Base-by-base conservation (phyloP, 2,329 filamentous ascomycete genomes). In the Didymella sp. region DNA sequence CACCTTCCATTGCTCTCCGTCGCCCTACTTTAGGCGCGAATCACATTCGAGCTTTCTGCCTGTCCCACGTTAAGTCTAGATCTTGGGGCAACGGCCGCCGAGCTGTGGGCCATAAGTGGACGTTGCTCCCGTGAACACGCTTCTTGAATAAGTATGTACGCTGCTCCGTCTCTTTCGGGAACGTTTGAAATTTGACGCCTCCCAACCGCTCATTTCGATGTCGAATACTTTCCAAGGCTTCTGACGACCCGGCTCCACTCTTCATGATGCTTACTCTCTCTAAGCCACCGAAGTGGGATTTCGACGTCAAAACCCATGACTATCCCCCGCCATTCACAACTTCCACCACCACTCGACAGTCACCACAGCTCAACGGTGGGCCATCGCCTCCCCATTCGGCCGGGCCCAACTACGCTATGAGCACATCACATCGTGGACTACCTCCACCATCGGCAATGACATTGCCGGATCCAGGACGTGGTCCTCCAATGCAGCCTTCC, bases 361-460 rank as follows among this genome's bases (percentile, higher is more conserved):
- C 72, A 64, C 76, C 78, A 49, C 74, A 74, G 63, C 68, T 74
- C 60, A 72, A 74, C 68, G 71, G 76, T 67, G 75, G 76, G 63
- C 69, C 67, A 65, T 70, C 73, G 59, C 70, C 68, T 58, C 70
- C 77, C 72, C 75, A 79, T 72, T 73, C 72, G 72, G 75, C 70
- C 71, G 77, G 75, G 73, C 72, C 70, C 58, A 73, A 72, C 63
- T 71, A 72, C 67, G 77, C 65, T 48, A 83, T 83, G 81, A 76
- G 79, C 61, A 81, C 78, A 50, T 77, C 80, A 67, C 82, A 84
- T 72, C 77, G 82, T 70, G 82, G 82, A 47, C 73, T 84, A 42
- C 82, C 82, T 72, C 82, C 80, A 60, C 82, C 81, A 27, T 78
- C 80, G 62, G 79, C 80, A 54, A 82, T 84, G 80, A 78, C 79